These are phyloP conservation scores for Botrytis porri DNA, from an alignment of 2,329 filamentous ascomycete species.

Conservation along the genomic window DNA sequence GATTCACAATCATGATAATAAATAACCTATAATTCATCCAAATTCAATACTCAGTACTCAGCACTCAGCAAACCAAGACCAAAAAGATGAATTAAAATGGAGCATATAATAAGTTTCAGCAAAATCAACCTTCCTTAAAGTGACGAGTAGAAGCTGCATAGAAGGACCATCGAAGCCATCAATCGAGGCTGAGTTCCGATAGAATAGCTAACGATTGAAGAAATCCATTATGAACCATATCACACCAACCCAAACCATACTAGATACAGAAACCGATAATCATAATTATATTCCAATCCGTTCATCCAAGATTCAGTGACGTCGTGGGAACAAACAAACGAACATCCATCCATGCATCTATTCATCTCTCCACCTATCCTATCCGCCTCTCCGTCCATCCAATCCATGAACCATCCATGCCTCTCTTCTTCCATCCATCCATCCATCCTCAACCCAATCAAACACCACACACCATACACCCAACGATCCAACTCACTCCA, in stretches of 20 bases:
- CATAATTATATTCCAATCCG: not conserved
- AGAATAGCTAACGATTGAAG: constrained; percentile 5
- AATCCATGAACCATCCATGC: not conserved
- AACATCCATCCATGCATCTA: not conserved
- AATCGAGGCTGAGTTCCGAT: constrained; percentile 9
- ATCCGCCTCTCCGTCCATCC: not conserved
- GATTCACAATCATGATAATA: not conserved
- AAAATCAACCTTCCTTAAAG: not conserved
- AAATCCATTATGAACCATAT: not conserved
- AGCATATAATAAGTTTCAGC: not conserved
- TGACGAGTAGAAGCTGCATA: constrained; percentile 4
- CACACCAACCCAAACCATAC: not conserved
- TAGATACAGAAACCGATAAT: not conserved
- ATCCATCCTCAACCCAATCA: not conserved
- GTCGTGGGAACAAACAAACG: not conserved
- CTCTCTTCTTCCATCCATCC: not conserved
- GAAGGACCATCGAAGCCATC: not conserved
- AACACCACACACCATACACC: not conserved
- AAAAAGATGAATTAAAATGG: not conserved
- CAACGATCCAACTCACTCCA: too few relatives aligned
- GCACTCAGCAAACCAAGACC: not conserved
- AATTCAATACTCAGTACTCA: not conserved
- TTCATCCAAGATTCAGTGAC: not conserved
- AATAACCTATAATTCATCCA: too few relatives aligned
- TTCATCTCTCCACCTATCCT: not conserved